These are phyloP conservation scores for Luvunga scandens DNA, from an alignment of 345 rosid genomes.

Conservation along the genomic window DNA sequence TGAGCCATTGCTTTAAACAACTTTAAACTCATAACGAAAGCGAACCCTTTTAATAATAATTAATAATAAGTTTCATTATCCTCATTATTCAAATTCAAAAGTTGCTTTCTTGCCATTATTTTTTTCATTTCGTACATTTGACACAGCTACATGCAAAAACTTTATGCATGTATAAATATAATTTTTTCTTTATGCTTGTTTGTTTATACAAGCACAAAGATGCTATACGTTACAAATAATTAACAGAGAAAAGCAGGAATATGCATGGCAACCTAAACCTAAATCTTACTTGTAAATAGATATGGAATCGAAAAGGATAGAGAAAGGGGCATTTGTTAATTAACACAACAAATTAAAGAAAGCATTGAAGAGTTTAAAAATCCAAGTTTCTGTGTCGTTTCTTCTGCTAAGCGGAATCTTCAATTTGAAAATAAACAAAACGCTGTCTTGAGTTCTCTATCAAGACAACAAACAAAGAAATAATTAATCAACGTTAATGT, in stretches of 20 bases:
- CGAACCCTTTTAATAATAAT: neutral
- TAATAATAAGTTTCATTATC: neutral
- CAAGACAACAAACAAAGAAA: slow-evolving; percentile 5
- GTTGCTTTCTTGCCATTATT: slow-evolving; percentile 5
- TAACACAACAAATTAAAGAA: neutral
- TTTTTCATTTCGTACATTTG: neutral
- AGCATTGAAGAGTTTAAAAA: neutral
- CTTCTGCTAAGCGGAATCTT: slow-evolving; percentile 22
- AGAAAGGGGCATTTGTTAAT: neutral
- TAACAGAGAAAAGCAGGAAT: neutral
- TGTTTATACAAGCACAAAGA: neutral
- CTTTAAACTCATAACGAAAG: neutral
- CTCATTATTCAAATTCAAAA: neutral
- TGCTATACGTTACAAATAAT: neutral
- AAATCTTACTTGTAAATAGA: slow-evolving; percentile 10
- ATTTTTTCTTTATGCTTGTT: neutral
- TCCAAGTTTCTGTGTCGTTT: neutral
- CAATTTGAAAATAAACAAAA: neutral
- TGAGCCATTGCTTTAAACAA: neutral
- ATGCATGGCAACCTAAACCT: slow-evolving; percentile 4
- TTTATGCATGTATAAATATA: neutral
- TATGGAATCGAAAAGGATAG: neutral
- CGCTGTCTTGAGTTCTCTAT: slow-evolving; percentile 3
- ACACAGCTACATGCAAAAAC: neutral
- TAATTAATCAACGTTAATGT: slow-evolving; percentile 12